Conservation (phyloP, 768 basidiomycete genomes). For the Leccinum fibrillosum region DNA sequence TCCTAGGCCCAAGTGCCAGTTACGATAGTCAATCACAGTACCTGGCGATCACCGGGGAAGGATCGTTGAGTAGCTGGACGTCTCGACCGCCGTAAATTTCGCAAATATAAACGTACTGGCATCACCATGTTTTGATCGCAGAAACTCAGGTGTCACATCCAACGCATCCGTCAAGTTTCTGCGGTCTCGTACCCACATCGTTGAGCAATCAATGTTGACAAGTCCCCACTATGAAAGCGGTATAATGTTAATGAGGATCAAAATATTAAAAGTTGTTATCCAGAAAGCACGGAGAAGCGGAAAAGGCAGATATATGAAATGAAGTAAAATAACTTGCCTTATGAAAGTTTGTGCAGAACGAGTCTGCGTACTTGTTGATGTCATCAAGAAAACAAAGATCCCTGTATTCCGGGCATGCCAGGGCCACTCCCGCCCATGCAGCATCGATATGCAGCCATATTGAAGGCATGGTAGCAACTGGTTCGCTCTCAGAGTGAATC, state of each 20-base stretch:
- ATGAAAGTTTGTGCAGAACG: slow-evolving; percentile 89
- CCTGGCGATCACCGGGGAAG: slow-evolving; percentile 36
- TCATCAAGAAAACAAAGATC: slow-evolving; percentile 55
- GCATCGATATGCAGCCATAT: slow-evolving; percentile 91
- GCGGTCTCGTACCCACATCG: slow-evolving; percentile 77
- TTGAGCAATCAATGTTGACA: slow-evolving; percentile 82
- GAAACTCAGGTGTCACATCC: slow-evolving; percentile 81
- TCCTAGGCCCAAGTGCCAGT: slow-evolving; percentile 81
- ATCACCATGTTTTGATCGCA: slow-evolving; percentile 78
- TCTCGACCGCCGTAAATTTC: not conserved
- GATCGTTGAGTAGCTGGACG: not conserved
- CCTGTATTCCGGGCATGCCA: slow-evolving; percentile 79
- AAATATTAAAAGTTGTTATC: not conserved
- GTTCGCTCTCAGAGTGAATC: not conserved
- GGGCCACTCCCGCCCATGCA: slow-evolving; percentile 85
- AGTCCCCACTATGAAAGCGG: slow-evolving; percentile 70
- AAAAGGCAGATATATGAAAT: not conserved
- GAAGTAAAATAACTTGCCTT: slow-evolving; percentile 47
- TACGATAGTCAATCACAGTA: slow-evolving; percentile 82
- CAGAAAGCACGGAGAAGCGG: not conserved
- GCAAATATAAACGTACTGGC: slow-evolving; percentile 43
- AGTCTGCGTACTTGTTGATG: slow-evolving; percentile 75
- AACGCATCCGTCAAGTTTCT: slow-evolving; percentile 72
- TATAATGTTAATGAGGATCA: not conserved
- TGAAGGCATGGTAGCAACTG: slow-evolving; percentile 60